Conservation (phyloP, 257 asterid species). For the Euphrasia confusa region DNA sequence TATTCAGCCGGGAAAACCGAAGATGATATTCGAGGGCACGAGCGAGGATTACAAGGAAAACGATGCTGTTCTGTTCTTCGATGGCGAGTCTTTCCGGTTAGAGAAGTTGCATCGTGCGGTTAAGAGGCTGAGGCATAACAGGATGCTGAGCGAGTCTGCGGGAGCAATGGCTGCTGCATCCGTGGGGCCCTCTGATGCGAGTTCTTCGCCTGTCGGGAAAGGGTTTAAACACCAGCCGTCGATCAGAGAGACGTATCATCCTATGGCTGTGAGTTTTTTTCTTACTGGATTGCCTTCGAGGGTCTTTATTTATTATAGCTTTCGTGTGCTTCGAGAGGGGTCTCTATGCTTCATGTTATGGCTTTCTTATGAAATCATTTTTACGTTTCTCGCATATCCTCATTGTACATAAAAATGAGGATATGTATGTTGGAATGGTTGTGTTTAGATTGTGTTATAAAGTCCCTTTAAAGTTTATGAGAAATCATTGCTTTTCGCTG, state of each 20-base stretch:
- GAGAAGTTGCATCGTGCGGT: conserved; percentile 91
- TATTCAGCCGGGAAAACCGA: conserved; percentile 82
- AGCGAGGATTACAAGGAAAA: conserved; percentile 92
- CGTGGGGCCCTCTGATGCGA: conserved; percentile 38
- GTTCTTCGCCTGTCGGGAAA: conserved; percentile 62
- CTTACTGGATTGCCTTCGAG: conserved; percentile 21
- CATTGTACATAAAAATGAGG: too few relatives aligned
- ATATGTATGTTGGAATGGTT: neutral
- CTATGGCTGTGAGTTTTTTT: conserved; percentile 52
- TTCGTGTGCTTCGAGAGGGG: neutral
- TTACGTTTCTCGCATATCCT: neutral
- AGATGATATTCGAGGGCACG: conserved; percentile 81
- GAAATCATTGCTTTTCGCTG: conserved; percentile 8
- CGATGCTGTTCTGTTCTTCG: conserved; percentile 89
- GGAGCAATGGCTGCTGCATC: conserved; percentile 35
- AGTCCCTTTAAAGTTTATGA: neutral
- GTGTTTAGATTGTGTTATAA: conserved; percentile 15
- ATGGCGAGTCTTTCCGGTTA: conserved; percentile 74
- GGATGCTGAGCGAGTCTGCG: conserved; percentile 68
- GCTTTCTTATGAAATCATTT: neutral
- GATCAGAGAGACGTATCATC: conserved; percentile 45
- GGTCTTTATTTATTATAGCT: neutral
- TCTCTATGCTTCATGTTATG: neutral
- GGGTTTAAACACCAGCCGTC: conserved; percentile 48
- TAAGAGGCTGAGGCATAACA: conserved; percentile 77